Evolutionary conservation across 768 basidiomycete species (phyloP).

Genomic region (Boletus patriciae): DNA sequence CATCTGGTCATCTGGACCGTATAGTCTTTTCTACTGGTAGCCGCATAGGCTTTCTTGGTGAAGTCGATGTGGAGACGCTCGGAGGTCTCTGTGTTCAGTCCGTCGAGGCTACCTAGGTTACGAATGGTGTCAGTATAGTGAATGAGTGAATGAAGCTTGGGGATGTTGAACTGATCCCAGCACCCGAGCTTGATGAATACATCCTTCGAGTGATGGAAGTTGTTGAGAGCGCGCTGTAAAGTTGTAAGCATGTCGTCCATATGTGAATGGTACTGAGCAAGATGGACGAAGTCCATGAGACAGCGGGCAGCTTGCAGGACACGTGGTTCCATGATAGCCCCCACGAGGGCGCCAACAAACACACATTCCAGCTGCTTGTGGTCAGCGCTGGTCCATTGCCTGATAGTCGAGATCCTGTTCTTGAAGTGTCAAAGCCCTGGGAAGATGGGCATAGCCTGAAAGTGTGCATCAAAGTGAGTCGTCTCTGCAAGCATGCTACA

Average conservation of each 20-base stretch:
- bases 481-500: neutral
- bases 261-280: neutral
- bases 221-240: neutral
- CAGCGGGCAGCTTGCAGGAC: neutral
- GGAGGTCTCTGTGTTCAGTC: neutral
- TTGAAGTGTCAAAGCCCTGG: neutral
- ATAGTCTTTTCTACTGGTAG: neutral
- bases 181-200: neutral
- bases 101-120: neutral
- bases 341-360: neutral
- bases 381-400: neutral
- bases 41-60: neutral
- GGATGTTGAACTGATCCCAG: neutral
- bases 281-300: neutral
- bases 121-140: neutral
- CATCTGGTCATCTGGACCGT: neutral
- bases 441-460: neutral
- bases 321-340: neutral
- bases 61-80: neutral
- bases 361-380: neutral
- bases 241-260: neutral
- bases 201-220: neutral
- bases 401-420: neutral
- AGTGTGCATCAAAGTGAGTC: neutral
- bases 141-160: neutral